These are phyloP conservation scores for Neurospora sp. DNA, from an alignment of 2,329 filamentous ascomycete genomes.

Conservation along the genomic window DNA sequence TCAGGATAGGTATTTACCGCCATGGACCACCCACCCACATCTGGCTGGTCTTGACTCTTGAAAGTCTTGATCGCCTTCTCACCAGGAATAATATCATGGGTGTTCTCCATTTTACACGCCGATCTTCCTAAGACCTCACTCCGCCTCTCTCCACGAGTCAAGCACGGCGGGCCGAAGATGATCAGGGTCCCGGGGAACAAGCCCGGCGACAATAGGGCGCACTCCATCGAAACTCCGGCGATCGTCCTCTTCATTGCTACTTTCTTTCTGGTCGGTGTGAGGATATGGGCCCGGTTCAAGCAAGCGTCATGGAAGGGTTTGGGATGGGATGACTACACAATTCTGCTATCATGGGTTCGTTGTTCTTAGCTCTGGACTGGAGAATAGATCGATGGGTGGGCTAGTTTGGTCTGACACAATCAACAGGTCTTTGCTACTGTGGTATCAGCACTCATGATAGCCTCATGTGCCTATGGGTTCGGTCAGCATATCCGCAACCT, in stretches of 20 bases:
- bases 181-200: slow-evolving; percentile 22
- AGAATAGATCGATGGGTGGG: not conserved
- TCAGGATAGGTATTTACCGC: not conserved
- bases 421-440: slow-evolving; percentile 25
- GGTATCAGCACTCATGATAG: slow-evolving; percentile 30
- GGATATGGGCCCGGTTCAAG: slow-evolving; percentile 30
- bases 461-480: slow-evolving; percentile 31
- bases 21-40: not conserved
- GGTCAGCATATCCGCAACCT: slow-evolving; percentile 30
- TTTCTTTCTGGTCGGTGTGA: slow-evolving; percentile 29
- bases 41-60: not conserved
- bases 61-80: not conserved
- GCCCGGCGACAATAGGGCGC: slow-evolving; percentile 26
- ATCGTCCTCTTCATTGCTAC: slow-evolving; percentile 33
- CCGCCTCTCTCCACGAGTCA: not conserved
- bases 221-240: slow-evolving; percentile 28
- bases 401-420: not conserved
- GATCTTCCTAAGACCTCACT: not conserved
- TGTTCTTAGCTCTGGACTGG: not conserved
- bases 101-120: not conserved
- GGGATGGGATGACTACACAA: slow-evolving; percentile 30
- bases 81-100: not conserved
- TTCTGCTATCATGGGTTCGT: slow-evolving; percentile 21
- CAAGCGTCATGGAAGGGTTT: slow-evolving; percentile 26
- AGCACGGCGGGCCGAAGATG: not conserved